Percentiles rank a stretch among this genome's conserved stretches.
Evolutionary conservation across 768 basidiomycete species (phyloP).

Genomic region (Amanita brunnescens): DNA sequence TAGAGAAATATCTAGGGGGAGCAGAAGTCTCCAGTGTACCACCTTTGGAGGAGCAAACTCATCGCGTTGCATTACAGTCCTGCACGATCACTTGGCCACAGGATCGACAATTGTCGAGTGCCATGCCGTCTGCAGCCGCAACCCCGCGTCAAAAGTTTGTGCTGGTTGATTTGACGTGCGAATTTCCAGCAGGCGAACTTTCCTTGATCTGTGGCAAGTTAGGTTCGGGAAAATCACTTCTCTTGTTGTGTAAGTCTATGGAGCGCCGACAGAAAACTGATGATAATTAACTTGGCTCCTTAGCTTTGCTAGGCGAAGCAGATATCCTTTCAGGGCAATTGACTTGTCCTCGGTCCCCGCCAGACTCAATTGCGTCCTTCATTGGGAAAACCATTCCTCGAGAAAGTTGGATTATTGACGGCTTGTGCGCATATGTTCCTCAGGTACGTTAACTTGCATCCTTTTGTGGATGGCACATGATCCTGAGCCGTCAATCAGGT

Average conservation of each 20-base stretch:
- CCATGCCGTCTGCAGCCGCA: conserved; percentile 34
- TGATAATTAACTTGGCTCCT: neutral
- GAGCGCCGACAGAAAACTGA: neutral
- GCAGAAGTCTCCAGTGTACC: conserved; percentile 62
- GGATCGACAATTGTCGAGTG: conserved; percentile 45
- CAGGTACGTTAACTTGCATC: conserved; percentile 35
- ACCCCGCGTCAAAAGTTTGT: conserved; percentile 67
- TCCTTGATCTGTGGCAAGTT: conserved; percentile 85
- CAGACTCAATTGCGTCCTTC: conserved; percentile 64
- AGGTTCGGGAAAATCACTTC: conserved; percentile 81
- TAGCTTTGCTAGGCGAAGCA: conserved; percentile 81
- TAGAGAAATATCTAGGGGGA: conserved; percentile 79
- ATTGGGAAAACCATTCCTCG: conserved; percentile 29
- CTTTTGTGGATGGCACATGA: conserved; percentile 27
- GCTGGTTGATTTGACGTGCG: conserved; percentile 66
- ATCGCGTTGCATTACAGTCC: conserved; percentile 65
- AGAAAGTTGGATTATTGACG: conserved; percentile 69
- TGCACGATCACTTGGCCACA: conserved; percentile 90
- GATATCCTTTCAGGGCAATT: conserved; percentile 73
- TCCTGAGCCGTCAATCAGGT: conserved; percentile 18
- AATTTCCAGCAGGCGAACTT: conserved; percentile 73
- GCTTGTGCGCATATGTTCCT: conserved; percentile 83
- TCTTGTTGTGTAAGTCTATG: conserved; percentile 37
- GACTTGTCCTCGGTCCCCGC: conserved; percentile 76
- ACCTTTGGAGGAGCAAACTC: conserved; percentile 47